A percentile compares a stretch with the other conserved stretches of the same genome.
These are phyloP conservation scores for Diaporthe vaccinii DNA, from an alignment of 2,329 filamentous ascomycete species.

Conservation along the genomic window DNA sequence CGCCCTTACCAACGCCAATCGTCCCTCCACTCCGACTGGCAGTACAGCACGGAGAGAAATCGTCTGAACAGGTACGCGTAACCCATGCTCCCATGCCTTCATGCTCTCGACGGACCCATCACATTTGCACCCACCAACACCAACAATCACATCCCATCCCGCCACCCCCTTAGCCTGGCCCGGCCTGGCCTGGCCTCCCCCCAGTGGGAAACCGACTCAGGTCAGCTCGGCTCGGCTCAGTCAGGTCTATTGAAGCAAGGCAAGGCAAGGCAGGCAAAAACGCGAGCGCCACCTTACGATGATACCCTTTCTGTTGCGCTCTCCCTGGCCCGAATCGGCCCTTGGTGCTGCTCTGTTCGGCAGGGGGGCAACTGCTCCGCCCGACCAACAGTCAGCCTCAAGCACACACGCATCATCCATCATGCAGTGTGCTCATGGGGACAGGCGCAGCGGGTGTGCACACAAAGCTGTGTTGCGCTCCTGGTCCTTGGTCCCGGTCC, in stretches of 20 bases:
- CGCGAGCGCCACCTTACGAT: neutral
- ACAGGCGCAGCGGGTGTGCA: slow-evolving; percentile 15
- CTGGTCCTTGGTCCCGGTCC: slow-evolving; percentile 2
- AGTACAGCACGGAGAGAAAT: neutral
- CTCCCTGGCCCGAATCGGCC: neutral
- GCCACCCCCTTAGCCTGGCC: neutral
- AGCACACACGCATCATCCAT: slow-evolving; percentile 15
- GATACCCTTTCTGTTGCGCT: neutral
- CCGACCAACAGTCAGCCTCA: slow-evolving; percentile 16
- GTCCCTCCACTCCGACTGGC: neutral
- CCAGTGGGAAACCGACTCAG: slow-evolving; percentile 18
- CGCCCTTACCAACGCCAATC: neutral
- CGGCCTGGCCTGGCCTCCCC: neutral
- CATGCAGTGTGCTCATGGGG: slow-evolving; percentile 20
- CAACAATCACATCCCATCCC: neutral
- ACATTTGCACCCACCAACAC: slow-evolving; percentile 2
- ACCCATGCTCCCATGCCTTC: neutral
- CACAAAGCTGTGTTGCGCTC: slow-evolving; percentile 23
- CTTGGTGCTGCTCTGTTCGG: neutral
- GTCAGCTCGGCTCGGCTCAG: slow-evolving; percentile 16
- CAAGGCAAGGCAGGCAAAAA: neutral
- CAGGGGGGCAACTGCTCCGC: neutral
- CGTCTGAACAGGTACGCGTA: slow-evolving; percentile 29
- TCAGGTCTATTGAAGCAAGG: neutral
- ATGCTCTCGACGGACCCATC: neutral